These are phyloP conservation scores for Fagopyrum homotropicum DNA, from an alignment of 148 eudicot species.

Conservation along the genomic window DNA sequence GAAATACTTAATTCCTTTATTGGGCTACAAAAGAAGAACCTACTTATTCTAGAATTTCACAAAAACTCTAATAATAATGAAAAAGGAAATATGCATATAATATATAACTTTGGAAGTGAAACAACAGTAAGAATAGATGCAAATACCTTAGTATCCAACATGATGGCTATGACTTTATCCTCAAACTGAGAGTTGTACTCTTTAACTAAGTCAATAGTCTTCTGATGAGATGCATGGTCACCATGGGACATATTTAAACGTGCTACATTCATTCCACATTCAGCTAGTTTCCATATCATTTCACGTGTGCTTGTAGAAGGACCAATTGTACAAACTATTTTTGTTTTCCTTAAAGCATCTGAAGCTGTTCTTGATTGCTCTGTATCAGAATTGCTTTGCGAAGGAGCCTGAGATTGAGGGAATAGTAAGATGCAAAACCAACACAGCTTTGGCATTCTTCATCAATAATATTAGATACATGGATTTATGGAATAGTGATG, in stretches of 20 bases:
- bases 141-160: conserved; percentile 90
- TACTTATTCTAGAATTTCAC: neutral
- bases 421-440: neutral
- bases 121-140: neutral
- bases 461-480: neutral
- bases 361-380: conserved; percentile 20
- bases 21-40: neutral
- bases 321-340: conserved; percentile 95
- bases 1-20: neutral
- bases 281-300: conserved; percentile 97
- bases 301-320: conserved; percentile 88
- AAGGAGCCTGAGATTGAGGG: conserved; percentile 23
- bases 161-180: conserved; percentile 93
- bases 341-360: conserved; percentile 53
- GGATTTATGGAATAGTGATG: neutral
- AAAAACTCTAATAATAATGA: neutral
- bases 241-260: conserved; percentile 97
- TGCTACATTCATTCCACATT: conserved; percentile 98
- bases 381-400: conserved; percentile 27
- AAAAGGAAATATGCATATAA: neutral
- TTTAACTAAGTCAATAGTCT: conserved; percentile 90
- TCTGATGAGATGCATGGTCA: conserved; percentile 95
- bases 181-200: conserved; percentile 86
- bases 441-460: neutral
- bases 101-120: neutral